A percentile compares a stretch with the other conserved stretches of the same genome.
Conservation (phyloP, 805 yeast genomes). For the Cyberlindnera americana region DNA sequence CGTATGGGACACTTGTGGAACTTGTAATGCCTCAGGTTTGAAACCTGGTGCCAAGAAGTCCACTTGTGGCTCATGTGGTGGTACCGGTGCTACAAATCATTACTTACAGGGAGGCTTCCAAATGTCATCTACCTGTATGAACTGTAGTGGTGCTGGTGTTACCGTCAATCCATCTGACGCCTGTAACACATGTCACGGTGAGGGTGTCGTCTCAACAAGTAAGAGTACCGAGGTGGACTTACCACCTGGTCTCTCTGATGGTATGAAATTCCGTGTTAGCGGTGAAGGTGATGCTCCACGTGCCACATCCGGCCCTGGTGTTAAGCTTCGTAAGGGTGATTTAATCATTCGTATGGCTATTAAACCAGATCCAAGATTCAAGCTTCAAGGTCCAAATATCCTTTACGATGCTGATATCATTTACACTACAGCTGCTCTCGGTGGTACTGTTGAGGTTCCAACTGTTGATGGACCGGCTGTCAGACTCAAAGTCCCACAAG, state of each 20-base stretch:
- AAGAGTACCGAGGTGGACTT: slow-evolving; percentile 78
- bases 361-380: slow-evolving; percentile 66
- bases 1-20: slow-evolving; percentile 69
- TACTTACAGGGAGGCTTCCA: slow-evolving; percentile 90
- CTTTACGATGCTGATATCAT: slow-evolving; percentile 65
- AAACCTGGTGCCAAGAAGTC: slow-evolving; percentile 68
- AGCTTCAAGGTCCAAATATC: slow-evolving; percentile 63
- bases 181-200: slow-evolving; percentile 82
- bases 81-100: slow-evolving; percentile 88
- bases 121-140: slow-evolving; percentile 88
- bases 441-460: slow-evolving; percentile 89
- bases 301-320: slow-evolving; percentile 67
- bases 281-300: slow-evolving; percentile 91
- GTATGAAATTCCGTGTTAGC: slow-evolving; percentile 75
- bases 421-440: slow-evolving; percentile 94
- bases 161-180: slow-evolving; percentile 61
- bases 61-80: slow-evolving; percentile 86
- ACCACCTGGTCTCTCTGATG: slow-evolving; percentile 87
- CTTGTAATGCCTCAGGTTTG: slow-evolving; percentile 85
- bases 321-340: slow-evolving; percentile 77
- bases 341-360: slow-evolving; percentile 79
- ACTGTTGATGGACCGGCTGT: slow-evolving; percentile 78
- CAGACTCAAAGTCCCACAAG: slow-evolving; percentile 76
- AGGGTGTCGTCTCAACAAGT: slow-evolving; percentile 69
- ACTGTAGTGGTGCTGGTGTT: slow-evolving; percentile 89